Evolutionary conservation across 768 basidiomycete genomes (phyloP).

Genomic region (Lentinula detonsa): DNA sequence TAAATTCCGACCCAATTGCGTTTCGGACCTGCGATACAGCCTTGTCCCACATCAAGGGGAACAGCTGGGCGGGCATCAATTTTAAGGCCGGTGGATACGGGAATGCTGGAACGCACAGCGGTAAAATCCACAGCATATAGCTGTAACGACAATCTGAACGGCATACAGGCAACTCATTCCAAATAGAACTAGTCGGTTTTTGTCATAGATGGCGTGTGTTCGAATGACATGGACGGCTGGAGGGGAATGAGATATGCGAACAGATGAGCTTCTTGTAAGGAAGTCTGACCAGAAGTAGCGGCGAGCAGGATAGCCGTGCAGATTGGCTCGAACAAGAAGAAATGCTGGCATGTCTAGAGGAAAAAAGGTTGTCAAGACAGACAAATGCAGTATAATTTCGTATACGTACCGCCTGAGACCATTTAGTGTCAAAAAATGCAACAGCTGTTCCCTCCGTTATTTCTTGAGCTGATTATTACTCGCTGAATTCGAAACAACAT

Average conservation of each 20-base stretch:
- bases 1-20: slow-evolving; percentile 81
- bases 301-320: slow-evolving; percentile 77
- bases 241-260: slow-evolving; percentile 5
- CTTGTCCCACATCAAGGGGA: slow-evolving; percentile 66
- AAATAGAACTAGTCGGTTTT: slow-evolving; percentile 45
- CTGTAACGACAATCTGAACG: slow-evolving; percentile 68
- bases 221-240: slow-evolving; percentile 70
- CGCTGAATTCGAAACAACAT: slow-evolving; percentile 7
- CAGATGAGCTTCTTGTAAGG: not conserved
- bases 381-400: not conserved
- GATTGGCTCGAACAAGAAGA: slow-evolving; percentile 85
- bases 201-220: slow-evolving; percentile 74
- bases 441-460: slow-evolving; percentile 43
- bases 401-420: slow-evolving; percentile 41
- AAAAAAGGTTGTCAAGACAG: slow-evolving; percentile 1
- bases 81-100: not conserved
- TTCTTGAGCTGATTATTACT: not conserved
- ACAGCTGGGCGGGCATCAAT: slow-evolving; percentile 38
- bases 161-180: slow-evolving; percentile 56
- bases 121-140: slow-evolving; percentile 72
- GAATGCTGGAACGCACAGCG: slow-evolving; percentile 39
- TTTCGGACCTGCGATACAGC: slow-evolving; percentile 82
- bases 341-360: slow-evolving; percentile 53
- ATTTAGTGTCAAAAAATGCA: slow-evolving; percentile 79
- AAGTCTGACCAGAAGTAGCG: slow-evolving; percentile 49